Percentiles rank a stretch among this genome's conserved stretches.
phyloP scores from a whole-genome alignment of 2,329 filamentous ascomycete species.

The Colletotrichum lupini region DNA sequence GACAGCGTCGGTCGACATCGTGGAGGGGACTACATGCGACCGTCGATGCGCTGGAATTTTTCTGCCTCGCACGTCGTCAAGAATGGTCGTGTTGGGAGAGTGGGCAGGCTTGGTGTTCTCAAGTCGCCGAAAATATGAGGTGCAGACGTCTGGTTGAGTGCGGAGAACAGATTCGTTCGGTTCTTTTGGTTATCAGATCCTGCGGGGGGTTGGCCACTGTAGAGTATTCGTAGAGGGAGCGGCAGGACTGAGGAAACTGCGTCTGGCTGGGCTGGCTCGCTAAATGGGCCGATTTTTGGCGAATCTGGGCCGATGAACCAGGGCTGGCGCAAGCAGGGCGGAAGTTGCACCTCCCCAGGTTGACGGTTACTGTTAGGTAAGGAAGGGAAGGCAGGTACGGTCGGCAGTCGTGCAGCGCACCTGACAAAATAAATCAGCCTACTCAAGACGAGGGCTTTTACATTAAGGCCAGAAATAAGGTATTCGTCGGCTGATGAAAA shows the following conservation, averaged over 20 bases:
- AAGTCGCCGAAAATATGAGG: slow-evolving; percentile 35
- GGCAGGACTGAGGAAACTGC: slow-evolving; percentile 16
- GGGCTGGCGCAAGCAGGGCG: slow-evolving; percentile 26
- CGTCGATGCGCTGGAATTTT: slow-evolving; percentile 34
- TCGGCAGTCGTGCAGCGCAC: not conserved
- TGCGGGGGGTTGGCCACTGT: slow-evolving; percentile 35
- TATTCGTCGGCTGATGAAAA: not conserved
- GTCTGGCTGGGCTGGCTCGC: slow-evolving; percentile 25
- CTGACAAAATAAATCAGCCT: not conserved
- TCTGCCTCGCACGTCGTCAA: slow-evolving; percentile 6
- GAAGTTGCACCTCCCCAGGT: slow-evolving; percentile 26
- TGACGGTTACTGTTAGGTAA: too few species aligned
- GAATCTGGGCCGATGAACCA: slow-evolving; percentile 40
- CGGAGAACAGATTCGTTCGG: slow-evolving; percentile 36
- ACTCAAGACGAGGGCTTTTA: not conserved
- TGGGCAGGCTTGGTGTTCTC: slow-evolving; percentile 18
- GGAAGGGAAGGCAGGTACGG: not conserved
- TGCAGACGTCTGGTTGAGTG: slow-evolving; percentile 31
- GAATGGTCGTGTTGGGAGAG: not conserved
- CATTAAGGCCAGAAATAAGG: not conserved
- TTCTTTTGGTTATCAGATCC: slow-evolving; percentile 37
- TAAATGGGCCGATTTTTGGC: slow-evolving; percentile 40
- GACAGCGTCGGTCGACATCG: slow-evolving; percentile 68
- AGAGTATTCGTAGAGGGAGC: slow-evolving; percentile 5
- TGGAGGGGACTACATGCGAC: slow-evolving; percentile 58